These are phyloP conservation scores for Nemania diffusa DNA, from an alignment of 2,329 filamentous ascomycete species.

Conservation along the genomic window DNA sequence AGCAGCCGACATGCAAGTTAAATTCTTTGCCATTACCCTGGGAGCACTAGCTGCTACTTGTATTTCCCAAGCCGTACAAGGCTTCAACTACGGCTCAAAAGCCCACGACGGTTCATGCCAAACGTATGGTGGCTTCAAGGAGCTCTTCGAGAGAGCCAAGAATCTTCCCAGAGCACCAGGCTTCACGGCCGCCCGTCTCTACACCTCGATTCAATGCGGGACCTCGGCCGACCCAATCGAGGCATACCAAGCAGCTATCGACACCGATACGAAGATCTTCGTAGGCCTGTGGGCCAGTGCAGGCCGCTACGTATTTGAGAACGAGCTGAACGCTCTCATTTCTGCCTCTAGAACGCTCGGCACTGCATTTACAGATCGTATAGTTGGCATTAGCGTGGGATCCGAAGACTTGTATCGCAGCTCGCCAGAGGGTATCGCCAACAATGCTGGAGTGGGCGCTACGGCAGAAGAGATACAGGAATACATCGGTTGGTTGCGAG, in stretches of 20 bases:
- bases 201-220: slow-evolving; percentile 50
- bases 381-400: slow-evolving; percentile 47
- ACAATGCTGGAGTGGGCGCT: slow-evolving; percentile 44
- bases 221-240: slow-evolving; percentile 45
- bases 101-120: slow-evolving; percentile 54
- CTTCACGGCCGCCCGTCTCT: slow-evolving; percentile 60
- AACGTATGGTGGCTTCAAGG: slow-evolving; percentile 55
- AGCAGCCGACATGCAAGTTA: slow-evolving; percentile 37
- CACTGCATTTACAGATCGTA: slow-evolving; percentile 42
- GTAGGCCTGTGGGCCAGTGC: slow-evolving; percentile 48
- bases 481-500: slow-evolving; percentile 47
- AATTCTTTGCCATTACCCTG: slow-evolving; percentile 32
- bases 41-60: slow-evolving; percentile 32
- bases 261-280: slow-evolving; percentile 45
- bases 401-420: slow-evolving; percentile 49
- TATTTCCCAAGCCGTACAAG: slow-evolving; percentile 42
- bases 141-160: slow-evolving; percentile 58
- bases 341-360: slow-evolving; percentile 39
- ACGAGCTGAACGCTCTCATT: slow-evolving; percentile 46
- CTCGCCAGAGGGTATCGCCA: slow-evolving; percentile 41
- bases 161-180: slow-evolving; percentile 51
- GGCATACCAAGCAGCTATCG: slow-evolving; percentile 47
- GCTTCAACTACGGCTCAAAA: slow-evolving; percentile 60
- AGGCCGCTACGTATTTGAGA: slow-evolving; percentile 40
- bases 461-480: slow-evolving; percentile 43